Percentiles rank a stretch among this genome's conserved stretches.
phyloP scores from a whole-genome alignment of 1,139 yeast genomes.

The Saccharomyces hybrid region DNA sequence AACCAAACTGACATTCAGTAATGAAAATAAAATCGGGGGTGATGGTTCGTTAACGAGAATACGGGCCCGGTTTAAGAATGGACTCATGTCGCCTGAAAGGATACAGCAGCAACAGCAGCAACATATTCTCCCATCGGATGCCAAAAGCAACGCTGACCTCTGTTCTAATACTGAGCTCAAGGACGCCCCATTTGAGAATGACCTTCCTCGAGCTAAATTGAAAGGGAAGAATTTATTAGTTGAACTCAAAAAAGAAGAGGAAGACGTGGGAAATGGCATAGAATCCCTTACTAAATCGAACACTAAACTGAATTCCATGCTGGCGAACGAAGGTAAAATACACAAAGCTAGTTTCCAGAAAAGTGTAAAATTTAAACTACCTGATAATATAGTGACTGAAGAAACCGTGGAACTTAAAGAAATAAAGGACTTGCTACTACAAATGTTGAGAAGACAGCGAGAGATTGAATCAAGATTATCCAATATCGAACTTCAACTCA shows the following conservation, averaged over 20 bases:
- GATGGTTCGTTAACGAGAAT: slow-evolving; percentile 25
- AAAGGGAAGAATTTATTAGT: background rate
- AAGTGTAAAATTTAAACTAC: background rate
- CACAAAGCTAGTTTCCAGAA: background rate
- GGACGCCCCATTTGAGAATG: background rate
- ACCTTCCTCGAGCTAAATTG: background rate
- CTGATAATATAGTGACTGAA: background rate
- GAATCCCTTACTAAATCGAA: background rate
- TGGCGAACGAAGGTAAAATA: background rate
- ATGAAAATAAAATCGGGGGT: slow-evolving; percentile 18
- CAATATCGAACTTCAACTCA: background rate
- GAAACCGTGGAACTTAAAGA: background rate
- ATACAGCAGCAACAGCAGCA: background rate
- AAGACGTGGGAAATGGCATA: background rate
- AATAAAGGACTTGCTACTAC: background rate
- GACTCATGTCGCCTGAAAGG: slow-evolving; percentile 17
- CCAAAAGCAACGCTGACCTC: background rate
- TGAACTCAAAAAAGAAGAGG: background rate
- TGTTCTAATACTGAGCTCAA: background rate
- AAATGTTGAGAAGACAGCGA: background rate
- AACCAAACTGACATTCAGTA: slow-evolving; percentile 15
- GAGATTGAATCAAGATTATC: background rate
- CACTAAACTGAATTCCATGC: background rate
- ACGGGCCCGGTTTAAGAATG: slow-evolving; percentile 19
- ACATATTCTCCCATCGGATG: background rate